Conservation (phyloP, 148 eudicot genomes). For the Persicaria tinctoria region DNA sequence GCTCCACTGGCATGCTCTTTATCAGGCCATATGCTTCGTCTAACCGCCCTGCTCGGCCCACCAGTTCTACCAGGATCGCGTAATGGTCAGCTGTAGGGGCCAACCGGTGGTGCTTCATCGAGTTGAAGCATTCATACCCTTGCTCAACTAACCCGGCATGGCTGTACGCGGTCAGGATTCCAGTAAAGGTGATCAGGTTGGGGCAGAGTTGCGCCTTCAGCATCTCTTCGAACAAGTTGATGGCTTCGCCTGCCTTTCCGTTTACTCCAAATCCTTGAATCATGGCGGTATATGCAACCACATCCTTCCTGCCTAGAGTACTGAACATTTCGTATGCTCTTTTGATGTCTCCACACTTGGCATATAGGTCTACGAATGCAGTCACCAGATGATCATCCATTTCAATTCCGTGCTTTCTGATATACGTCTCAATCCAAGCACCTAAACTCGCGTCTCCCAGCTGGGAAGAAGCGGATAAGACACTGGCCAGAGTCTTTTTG, state of each 20-base stretch:
- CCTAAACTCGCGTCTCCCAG: constrained; percentile 52
- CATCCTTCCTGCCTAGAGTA: constrained; percentile 49
- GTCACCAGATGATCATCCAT: constrained; percentile 71
- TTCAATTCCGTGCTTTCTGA: constrained; percentile 32
- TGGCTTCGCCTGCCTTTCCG: constrained; percentile 48
- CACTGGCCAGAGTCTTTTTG: constrained; percentile 73
- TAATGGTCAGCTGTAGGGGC: constrained; percentile 65
- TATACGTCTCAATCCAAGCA: constrained; percentile 44
- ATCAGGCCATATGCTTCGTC: constrained; percentile 66
- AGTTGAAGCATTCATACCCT: constrained; percentile 54
- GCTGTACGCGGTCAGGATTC: constrained; percentile 69
- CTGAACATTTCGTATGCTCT: constrained; percentile 52
- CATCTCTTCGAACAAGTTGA: constrained; percentile 60
- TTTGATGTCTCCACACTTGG: constrained; percentile 65
- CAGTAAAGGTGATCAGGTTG: constrained; percentile 56
- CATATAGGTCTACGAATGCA: constrained; percentile 62
- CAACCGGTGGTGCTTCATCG: constrained; percentile 47
- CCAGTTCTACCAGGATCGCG: constrained; percentile 67
- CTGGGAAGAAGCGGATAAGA: constrained; percentile 77
- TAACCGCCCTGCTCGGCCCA: constrained; percentile 70
- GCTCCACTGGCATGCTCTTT: constrained; percentile 65
- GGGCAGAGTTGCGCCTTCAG: constrained; percentile 35
- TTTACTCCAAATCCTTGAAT: constrained; percentile 75
- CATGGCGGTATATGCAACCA: constrained; percentile 81
- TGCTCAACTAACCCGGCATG: constrained; percentile 81